Conservation (phyloP, 176 grass and related monocot species). For the Musa troglodytarum region DNA sequence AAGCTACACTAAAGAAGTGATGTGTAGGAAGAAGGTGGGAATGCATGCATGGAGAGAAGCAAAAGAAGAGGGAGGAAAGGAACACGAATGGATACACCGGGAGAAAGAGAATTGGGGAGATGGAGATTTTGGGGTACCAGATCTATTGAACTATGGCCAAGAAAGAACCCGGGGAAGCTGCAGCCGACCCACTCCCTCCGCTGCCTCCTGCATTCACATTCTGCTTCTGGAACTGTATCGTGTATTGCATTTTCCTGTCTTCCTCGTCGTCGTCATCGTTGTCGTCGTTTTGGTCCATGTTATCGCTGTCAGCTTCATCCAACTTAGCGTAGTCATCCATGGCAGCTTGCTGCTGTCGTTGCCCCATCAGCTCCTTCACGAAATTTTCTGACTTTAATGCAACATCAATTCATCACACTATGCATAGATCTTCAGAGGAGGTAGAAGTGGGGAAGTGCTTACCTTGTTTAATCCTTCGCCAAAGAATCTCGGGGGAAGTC, state of each 20-base stretch:
- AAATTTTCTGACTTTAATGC: conserved; percentile 25
- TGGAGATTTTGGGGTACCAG: conserved; percentile 5
- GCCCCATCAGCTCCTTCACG: conserved; percentile 28
- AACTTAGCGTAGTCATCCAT: conserved; percentile 21
- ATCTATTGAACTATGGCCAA: conserved; percentile 81
- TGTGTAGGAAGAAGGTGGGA: conserved; percentile 34
- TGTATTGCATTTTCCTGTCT: conserved; percentile 28
- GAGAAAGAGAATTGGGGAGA: conserved; percentile 18
- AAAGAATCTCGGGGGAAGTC: neutral
- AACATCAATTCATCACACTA: conserved; percentile 13
- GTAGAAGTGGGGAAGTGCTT: neutral
- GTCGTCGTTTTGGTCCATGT: conserved; percentile 18
- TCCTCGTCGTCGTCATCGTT: conserved; percentile 35
- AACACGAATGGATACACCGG: conserved; percentile 14
- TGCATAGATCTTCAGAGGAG: conserved; percentile 1
- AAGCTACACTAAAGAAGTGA: conserved; percentile 17
- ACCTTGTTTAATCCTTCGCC: conserved; percentile 4
- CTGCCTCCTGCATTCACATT: conserved; percentile 1
- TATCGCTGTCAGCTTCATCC: conserved; percentile 33
- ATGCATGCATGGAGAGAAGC: conserved; percentile 28
- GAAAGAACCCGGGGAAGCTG: conserved; percentile 47
- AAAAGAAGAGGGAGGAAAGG: conserved; percentile 24
- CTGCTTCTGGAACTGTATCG: conserved; percentile 21
- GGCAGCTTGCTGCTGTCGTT: conserved; percentile 28
- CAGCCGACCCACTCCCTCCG: conserved; percentile 23